phyloP scores from a whole-genome alignment of 768 basidiomycete species.

The Russula sp. region DNA sequence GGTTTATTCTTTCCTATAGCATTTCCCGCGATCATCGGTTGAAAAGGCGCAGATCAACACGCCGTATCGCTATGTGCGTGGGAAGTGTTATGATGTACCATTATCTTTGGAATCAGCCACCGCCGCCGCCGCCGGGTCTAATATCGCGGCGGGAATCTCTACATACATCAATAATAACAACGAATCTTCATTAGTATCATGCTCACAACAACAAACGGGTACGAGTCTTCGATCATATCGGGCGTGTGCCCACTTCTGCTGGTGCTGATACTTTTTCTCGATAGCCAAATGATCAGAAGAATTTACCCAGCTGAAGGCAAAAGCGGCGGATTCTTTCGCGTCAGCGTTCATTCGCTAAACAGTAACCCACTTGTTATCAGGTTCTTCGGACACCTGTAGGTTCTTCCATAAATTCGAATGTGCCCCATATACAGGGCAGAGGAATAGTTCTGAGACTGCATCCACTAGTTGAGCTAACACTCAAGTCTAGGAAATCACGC shows the following conservation, averaged over 20 bases:
- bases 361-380: not conserved
- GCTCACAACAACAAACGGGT: not conserved
- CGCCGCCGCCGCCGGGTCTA: not conserved
- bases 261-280: not conserved
- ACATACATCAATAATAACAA: not conserved
- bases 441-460: too few relatives aligned
- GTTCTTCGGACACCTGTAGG: too few relatives aligned
- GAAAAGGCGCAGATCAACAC: not conserved
- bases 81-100: constrained; percentile 7
- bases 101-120: not conserved
- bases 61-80: constrained; percentile 1
- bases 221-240: not conserved
- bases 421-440: too few relatives aligned
- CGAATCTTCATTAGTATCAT: not conserved
- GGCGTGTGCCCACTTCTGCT: not conserved
- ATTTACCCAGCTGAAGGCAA: not conserved
- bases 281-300: not conserved
- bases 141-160: not conserved
- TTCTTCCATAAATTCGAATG: too few relatives aligned
- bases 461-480: too few relatives aligned
- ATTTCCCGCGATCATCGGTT: not conserved
- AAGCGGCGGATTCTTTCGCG: constrained; percentile 4
- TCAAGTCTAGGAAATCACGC: too few relatives aligned
- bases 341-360: not conserved
- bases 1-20: not conserved